Base-by-base conservation (phyloP, 768 basidiomycete species). In the Mycena capillaripes region DNA sequence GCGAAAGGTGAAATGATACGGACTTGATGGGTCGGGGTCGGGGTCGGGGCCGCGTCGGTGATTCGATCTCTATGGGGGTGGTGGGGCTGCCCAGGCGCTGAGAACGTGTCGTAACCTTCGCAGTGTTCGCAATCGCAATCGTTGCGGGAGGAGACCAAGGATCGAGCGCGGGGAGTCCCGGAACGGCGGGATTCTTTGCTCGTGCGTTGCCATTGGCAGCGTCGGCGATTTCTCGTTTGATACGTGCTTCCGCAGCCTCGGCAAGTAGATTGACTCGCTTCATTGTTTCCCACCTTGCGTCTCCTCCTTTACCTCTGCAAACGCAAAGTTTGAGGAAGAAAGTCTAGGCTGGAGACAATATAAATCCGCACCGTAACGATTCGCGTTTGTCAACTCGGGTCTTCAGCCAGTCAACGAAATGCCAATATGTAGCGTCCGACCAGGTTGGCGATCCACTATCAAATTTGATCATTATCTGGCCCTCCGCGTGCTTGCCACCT, bases 381-480 rank as follows among this genome's bases (percentile, higher is more conserved):
- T 68, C 36, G 1, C 62, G 53, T 0, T 34, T 3, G 0, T 64
- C 23, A 32, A 72, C 62, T 5, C 32, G 27, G 11, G 46, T 25
- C 62, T 73, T 30, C 62, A 72, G 17, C 58, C 14, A 60, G 46
- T 60, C 40, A n/a, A 62, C 40, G 62, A 63, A 58, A 9, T 63
- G 48, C 58, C 38, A 29, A 73, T 75, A 50, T 65, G 66, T 21
- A 55, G 67, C 9, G 46, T 66, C n/a, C 21, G 32, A 9, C 73
- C 71, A 59, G 74, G 69, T 56, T 72, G 74, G 53, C 42, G 69
- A 40, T 44, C 2, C 23, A 9, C 46, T 57, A 27, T 80, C 74
- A 32, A 80, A 73, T 61, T 69, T 75, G 21, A 80, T 36, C 23
- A 69, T 64, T 29, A 80, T 74, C 3, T 70, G 50, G 12, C 81